These are phyloP conservation scores for Quercus cerris DNA, from an alignment of 306 rosid species.

Conservation along the genomic window DNA sequence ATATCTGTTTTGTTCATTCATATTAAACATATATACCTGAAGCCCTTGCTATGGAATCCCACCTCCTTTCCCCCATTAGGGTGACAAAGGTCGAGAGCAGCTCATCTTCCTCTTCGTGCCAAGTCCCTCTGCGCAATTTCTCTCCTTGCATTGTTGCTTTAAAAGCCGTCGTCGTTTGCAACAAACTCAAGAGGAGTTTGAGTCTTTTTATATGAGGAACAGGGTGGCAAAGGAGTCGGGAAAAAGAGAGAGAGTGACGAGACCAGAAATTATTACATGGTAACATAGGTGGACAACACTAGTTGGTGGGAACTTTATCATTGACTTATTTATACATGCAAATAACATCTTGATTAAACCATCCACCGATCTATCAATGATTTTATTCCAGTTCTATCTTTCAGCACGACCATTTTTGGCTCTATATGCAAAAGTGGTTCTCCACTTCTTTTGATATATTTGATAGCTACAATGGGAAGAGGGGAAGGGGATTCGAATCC, in stretches of 20 bases:
- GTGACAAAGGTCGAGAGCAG: conserved; percentile 45
- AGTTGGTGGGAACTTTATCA: conserved; percentile 62
- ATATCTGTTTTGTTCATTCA: background rate
- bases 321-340: conserved; percentile 26
- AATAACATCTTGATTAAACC: conserved; percentile 31
- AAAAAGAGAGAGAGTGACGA: conserved; percentile 24
- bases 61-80: conserved; percentile 51
- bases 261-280: conserved; percentile 35
- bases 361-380: conserved; percentile 3
- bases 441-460: conserved; percentile 4
- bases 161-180: conserved; percentile 19
- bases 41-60: conserved; percentile 71
- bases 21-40: conserved; percentile 41
- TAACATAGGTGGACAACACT: conserved; percentile 37
- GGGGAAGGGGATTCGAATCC: too few species aligned
- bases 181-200: conserved; percentile 4
- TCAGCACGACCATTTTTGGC: conserved; percentile 39
- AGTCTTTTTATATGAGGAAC: conserved; percentile 18
- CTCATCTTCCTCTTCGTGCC: conserved; percentile 76
- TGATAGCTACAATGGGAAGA: too few species aligned
- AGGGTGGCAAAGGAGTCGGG: conserved; percentile 1
- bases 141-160: conserved; percentile 34
- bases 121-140: conserved; percentile 54
- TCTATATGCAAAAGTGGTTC: conserved; percentile 14
- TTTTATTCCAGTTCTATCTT: conserved; percentile 9